phyloP scores from a whole-genome alignment of 2,329 filamentous ascomycete species.

The Scytalidium sp. region DNA sequence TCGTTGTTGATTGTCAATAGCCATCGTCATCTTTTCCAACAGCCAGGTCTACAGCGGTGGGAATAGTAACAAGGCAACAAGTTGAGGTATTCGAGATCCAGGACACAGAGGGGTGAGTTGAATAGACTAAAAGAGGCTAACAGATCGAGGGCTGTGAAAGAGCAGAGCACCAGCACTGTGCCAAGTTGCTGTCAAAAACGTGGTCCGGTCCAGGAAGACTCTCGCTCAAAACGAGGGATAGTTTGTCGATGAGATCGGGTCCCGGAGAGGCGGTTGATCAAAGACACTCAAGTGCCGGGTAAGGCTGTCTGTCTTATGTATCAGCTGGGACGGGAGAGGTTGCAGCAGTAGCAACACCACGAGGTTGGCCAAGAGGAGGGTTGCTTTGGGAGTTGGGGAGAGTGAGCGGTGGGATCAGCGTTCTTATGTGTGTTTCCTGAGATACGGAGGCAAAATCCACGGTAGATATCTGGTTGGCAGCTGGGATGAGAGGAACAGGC shows the following conservation, averaged over 20 bases:
- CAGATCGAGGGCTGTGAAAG: too few relatives aligned
- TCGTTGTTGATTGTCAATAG: conserved; percentile 85
- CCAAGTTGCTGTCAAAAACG: too few relatives aligned
- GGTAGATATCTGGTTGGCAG: conserved; percentile 18
- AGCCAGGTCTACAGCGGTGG: too few relatives aligned
- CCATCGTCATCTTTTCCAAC: conserved; percentile 74
- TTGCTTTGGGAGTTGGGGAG: too few relatives aligned
- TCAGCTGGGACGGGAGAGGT: neutral
- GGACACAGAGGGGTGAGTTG: neutral
- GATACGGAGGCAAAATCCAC: conserved; percentile 13
- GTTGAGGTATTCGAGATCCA: neutral
- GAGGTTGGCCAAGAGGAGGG: neutral
- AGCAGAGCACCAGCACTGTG: too few relatives aligned
- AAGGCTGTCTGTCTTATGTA: neutral
- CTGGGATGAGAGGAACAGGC: neutral
- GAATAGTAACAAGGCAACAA: too few relatives aligned
- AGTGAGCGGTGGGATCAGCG: conserved; percentile 27
- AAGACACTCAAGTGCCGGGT: too few relatives aligned
- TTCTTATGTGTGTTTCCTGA: conserved; percentile 29
- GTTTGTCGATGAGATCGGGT: neutral
- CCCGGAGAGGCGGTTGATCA: neutral
- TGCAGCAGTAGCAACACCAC: neutral
- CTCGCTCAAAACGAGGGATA: neutral
- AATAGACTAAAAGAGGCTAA: too few relatives aligned
- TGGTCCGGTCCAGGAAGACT: too few relatives aligned